Conservation (phyloP, 768 basidiomycete genomes). For the Daedaleopsis sinensis region DNA sequence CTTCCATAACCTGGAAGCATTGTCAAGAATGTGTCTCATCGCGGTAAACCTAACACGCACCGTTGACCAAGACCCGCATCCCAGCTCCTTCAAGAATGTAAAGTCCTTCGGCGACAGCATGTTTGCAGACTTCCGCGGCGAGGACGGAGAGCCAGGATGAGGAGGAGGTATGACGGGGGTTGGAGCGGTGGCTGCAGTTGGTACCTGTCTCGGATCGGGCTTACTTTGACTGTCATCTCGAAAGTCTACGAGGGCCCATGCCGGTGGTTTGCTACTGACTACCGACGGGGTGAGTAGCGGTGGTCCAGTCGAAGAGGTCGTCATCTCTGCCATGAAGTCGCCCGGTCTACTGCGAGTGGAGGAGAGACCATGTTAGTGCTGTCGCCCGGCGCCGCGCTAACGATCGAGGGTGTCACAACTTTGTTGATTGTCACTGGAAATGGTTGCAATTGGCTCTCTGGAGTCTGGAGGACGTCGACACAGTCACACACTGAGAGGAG, state of each 20-base stretch:
- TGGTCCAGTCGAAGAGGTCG: neutral
- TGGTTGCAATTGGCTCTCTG: neutral
- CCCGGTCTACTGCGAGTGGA: no score
- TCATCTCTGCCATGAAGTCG: neutral
- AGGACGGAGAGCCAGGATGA: neutral
- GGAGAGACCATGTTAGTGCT: neutral
- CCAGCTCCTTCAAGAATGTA: slow-evolving; percentile 12
- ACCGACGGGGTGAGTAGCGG: neutral
- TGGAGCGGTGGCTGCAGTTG: slow-evolving; percentile 14
- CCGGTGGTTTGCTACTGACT: slow-evolving; percentile 2
- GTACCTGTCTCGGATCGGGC: neutral
- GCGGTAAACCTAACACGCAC: neutral
- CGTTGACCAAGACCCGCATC: slow-evolving; percentile 20
- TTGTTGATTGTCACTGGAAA: neutral
- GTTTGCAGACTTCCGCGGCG: neutral
- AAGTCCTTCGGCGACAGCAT: slow-evolving; percentile 15
- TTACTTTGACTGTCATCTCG: neutral
- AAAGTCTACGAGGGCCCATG: slow-evolving; percentile 1
- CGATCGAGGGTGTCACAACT: neutral
- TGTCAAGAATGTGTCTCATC: neutral
- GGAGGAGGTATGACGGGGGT: neutral
- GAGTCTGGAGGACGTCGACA: neutral
- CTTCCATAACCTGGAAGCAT: slow-evolving; percentile 13
- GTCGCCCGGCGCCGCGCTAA: neutral
- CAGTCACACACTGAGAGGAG: no score